phyloP scores from a whole-genome alignment of 495 filamentous ascomycete genomes.

The Penicillium alfredii region DNA sequence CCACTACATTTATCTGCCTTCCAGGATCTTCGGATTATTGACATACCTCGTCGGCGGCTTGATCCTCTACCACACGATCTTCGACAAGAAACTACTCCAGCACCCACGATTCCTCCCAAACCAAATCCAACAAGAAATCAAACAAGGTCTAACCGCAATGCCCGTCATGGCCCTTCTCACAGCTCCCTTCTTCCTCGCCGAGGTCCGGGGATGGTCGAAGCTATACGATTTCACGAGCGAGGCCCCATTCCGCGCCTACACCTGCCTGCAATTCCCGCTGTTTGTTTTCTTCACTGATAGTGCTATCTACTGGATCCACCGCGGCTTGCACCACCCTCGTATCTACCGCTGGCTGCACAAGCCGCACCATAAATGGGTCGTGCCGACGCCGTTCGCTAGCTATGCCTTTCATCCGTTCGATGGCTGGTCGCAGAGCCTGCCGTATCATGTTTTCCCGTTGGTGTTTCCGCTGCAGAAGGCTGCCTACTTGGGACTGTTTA shows the following conservation, averaged over 20 bases:
- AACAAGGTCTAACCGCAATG: slow-evolving; percentile 61
- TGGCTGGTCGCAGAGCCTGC: slow-evolving; percentile 82
- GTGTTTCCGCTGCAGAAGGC: slow-evolving; percentile 88
- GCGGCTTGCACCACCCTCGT: slow-evolving; percentile 69
- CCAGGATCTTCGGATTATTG: slow-evolving; percentile 60
- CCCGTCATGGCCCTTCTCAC: slow-evolving; percentile 79
- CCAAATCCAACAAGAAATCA: slow-evolving; percentile 78
- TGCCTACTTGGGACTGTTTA: slow-evolving; percentile 75
- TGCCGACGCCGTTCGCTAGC: slow-evolving; percentile 85
- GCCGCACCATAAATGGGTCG: slow-evolving; percentile 97
- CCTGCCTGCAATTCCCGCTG: slow-evolving; percentile 75
- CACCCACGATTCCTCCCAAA: slow-evolving; percentile 91
- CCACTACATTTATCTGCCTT: background rate
- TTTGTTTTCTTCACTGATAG: slow-evolving; percentile 90
- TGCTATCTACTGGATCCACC: slow-evolving; percentile 90
- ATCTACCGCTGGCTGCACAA: slow-evolving; percentile 89
- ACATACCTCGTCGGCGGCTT: slow-evolving; percentile 67
- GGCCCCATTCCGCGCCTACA: slow-evolving; percentile 66
- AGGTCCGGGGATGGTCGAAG: slow-evolving; percentile 77
- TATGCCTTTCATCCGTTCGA: slow-evolving; percentile 94
- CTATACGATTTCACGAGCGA: slow-evolving; percentile 71
- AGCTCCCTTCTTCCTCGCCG: slow-evolving; percentile 68
- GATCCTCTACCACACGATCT: slow-evolving; percentile 78
- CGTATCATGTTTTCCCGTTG: slow-evolving; percentile 89
- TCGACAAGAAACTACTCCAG: slow-evolving; percentile 75